phyloP scores from a whole-genome alignment of 2,329 filamentous ascomycete species.

The Trichoderma sp. region DNA sequence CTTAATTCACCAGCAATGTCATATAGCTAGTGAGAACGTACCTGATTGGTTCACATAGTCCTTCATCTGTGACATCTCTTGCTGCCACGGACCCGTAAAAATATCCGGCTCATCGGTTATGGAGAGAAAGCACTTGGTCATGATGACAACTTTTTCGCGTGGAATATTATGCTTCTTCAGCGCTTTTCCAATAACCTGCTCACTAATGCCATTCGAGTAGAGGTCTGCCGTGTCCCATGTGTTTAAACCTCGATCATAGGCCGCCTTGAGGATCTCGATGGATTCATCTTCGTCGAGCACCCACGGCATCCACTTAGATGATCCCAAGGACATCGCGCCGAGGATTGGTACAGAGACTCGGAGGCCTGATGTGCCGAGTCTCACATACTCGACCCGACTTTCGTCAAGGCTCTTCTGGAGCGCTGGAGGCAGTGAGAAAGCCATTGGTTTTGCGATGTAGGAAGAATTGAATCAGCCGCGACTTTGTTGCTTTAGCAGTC shows the following conservation, averaged over 20 bases:
- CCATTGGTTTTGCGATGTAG: not conserved
- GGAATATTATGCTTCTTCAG: not conserved
- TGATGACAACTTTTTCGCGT: not conserved
- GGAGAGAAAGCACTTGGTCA: not conserved
- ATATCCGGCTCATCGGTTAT: not conserved
- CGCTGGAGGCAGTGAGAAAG: not conserved
- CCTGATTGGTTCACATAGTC: not conserved
- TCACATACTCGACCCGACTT: not conserved
- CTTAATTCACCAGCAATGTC: not conserved
- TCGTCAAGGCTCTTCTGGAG: not conserved
- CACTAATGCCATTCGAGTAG: not conserved
- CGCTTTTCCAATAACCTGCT: not conserved
- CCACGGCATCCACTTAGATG: not conserved
- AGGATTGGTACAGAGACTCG: not conserved
- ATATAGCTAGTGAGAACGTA: not conserved
- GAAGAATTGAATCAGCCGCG: fast-evolving
- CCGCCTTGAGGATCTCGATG: not conserved
- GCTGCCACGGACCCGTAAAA: not conserved
- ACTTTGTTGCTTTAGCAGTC: not conserved
- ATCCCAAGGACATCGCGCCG: not conserved
- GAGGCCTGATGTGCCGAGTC: not conserved
- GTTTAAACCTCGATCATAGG: not conserved
- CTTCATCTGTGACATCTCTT: not conserved
- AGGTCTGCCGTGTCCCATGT: not conserved
- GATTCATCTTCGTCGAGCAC: not conserved